Evolutionary conservation across 352 stramenopile genomes (phyloP), one percentile per base, ranked within the genome.

Genomic region (Pythium pectinolyticum): DNA sequence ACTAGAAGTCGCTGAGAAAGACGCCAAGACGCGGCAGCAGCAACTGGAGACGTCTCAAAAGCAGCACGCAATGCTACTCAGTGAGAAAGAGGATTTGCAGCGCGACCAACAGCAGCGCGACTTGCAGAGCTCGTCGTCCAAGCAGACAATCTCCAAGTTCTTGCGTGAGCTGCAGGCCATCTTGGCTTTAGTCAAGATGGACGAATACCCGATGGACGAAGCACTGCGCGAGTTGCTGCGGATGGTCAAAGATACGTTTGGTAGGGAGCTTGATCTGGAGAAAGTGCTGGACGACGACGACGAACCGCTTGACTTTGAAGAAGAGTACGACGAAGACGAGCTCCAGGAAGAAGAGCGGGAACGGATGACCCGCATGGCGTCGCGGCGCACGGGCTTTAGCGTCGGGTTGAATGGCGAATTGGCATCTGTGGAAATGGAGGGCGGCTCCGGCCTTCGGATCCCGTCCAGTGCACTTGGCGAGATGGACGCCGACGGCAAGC

Each of bases 161-260:
- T 71, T 90, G n/a, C 69, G 75, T 1, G 69, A 82, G 1, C 67
- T 91, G 35, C 75, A 91, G 55, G 74, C 82, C 24, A 86, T 95
- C 61, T 47, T 95, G 19, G 72, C 74, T 32, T 67, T 90, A 2
- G 85, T 92, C 12, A 92, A 92, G 15, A 52, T 82, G 14, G 80
- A 94, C 43, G 84, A 90, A 47, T 90, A 89, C 31, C 82, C 83
- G 5, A 66, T 92, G 9, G 86, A 95, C 20, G 86, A 95, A 70
- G 86, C 78, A 0, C 59, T 92, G 1, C 82, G 80, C 45, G 79
- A 93, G 47, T 37, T 93, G n/a, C 41, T 93, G 9, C 77, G 72
- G 24, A 72, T 92, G 70, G 57, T 88, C 0, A 66, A 74, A 27
- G 79, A 86, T 11, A 84, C 74, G 5, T 92, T 92, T 39, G 81